Percentiles rank a stretch among this genome's conserved stretches.
phyloP scores from a whole-genome alignment of 2,329 filamentous ascomycete genomes.

The Verticillium nonalfalfae region DNA sequence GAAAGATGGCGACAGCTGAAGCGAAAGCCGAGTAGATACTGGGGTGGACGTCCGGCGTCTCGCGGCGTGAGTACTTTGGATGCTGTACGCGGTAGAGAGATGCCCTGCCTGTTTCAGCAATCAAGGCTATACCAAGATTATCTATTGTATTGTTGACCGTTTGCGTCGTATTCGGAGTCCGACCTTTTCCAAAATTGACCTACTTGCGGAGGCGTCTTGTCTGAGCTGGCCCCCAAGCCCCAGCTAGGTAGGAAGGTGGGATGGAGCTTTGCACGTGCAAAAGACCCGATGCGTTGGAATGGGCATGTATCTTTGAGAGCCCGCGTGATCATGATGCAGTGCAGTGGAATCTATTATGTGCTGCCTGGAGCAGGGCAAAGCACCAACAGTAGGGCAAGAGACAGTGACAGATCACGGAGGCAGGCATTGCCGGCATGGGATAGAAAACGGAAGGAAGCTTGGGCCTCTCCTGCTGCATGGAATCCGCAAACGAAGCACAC shows the following conservation, averaged over 20 bases:
- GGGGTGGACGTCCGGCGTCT: background rate
- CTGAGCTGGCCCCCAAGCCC: background rate
- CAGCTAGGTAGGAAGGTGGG: no score
- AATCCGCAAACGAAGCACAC: background rate
- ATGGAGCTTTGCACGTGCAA: background rate
- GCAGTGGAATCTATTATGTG: background rate
- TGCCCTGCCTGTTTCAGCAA: background rate
- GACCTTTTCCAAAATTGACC: background rate
- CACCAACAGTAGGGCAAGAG: background rate
- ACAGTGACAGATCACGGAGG: background rate
- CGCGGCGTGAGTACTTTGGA: no score
- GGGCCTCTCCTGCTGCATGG: slow-evolving; percentile 9
- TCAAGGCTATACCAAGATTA: background rate
- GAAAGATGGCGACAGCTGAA: background rate
- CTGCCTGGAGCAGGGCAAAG: background rate
- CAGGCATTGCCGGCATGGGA: background rate
- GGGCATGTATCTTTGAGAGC: no score
- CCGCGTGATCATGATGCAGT: no score
- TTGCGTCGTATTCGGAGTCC: background rate
- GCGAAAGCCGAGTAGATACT: background rate
- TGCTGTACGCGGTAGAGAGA: no score
- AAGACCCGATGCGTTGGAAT: background rate
- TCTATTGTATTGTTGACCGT: background rate
- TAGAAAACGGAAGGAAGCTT: slow-evolving; percentile 11
- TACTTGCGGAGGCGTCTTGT: background rate